Conservation (phyloP, 192 early-diverging fungal species). For the Coemansia sp. region DNA sequence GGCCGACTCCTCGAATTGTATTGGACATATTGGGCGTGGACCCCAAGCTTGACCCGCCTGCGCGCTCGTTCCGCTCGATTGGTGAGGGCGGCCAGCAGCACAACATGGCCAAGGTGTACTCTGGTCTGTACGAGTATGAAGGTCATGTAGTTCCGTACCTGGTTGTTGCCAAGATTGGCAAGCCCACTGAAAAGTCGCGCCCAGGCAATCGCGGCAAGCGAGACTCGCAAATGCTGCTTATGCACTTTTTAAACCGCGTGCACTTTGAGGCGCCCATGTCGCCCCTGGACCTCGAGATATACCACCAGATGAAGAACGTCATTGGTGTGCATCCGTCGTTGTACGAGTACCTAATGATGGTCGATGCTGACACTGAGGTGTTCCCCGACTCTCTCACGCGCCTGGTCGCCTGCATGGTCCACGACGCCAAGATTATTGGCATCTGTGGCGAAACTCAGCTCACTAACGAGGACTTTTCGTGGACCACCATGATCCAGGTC, state of each 20-base stretch:
- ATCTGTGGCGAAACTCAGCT: constrained; percentile 79
- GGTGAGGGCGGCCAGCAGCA: constrained; percentile 88
- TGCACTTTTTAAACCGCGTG: constrained; percentile 90
- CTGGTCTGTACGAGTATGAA: constrained; percentile 86
- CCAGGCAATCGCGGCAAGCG: constrained; percentile 98
- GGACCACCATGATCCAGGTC: constrained; percentile 93
- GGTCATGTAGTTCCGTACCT: constrained; percentile 91
- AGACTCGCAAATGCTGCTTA: constrained; percentile 93
- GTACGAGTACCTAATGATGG: constrained; percentile 78
- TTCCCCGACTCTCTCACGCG: constrained; percentile 82
- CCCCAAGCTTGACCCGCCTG: constrained; percentile 69
- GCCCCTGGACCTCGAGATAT: constrained; percentile 94
- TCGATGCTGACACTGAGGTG: constrained; percentile 84
- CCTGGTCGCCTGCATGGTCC: constrained; percentile 79
- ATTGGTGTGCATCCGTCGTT: constrained; percentile 85
- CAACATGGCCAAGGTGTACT: constrained; percentile 96
- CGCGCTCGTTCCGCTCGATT: constrained; percentile 78
- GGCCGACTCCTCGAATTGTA: constrained; percentile 89
- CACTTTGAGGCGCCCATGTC: constrained; percentile 89
- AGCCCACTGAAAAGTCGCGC: constrained; percentile 76
- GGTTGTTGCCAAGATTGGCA: constrained; percentile 92
- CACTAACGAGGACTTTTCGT: constrained; percentile 33
- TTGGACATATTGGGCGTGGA: constrained; percentile 87
- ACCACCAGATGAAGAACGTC: constrained; percentile 94
- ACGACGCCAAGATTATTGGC: constrained; percentile 79